phyloP scores from a whole-genome alignment of 2,329 filamentous ascomycete species.

The Botrytis byssoidea region DNA sequence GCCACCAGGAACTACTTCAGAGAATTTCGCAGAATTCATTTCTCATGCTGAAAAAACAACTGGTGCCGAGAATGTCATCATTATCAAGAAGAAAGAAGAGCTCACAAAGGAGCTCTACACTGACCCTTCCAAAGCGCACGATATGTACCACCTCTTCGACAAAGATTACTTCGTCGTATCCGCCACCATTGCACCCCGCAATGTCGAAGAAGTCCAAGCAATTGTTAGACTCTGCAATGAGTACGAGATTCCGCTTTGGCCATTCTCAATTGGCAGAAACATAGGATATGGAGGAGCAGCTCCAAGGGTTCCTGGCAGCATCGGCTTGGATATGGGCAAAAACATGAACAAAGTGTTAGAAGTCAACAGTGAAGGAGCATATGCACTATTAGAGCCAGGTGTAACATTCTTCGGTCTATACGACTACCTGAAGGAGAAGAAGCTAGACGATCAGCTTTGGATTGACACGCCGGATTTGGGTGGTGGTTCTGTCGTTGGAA shows the following conservation, averaged over 20 bases:
- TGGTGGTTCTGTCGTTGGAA: conserved; percentile 48
- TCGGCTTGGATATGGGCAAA: conserved; percentile 51
- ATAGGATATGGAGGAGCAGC: conserved; percentile 51
- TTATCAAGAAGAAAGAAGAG: conserved; percentile 20
- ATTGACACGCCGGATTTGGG: conserved; percentile 43
- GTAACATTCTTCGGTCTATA: conserved; percentile 53
- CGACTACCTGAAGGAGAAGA: conserved; percentile 48
- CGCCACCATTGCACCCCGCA: conserved; percentile 26
- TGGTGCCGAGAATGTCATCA: conserved; percentile 18
- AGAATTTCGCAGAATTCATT: conserved; percentile 22
- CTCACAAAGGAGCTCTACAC: conserved; percentile 23
- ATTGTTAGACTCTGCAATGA: conserved; percentile 47
- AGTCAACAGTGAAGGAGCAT: conserved; percentile 50
- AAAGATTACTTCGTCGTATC: conserved; percentile 43
- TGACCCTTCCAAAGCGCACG: conserved; percentile 35
- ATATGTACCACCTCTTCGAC: conserved; percentile 43
- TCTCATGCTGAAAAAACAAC: conserved; percentile 6
- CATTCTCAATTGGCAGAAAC: conserved; percentile 47
- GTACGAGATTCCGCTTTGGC: conserved; percentile 47
- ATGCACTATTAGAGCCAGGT: conserved; percentile 54
- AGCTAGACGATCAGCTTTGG: conserved; percentile 44
- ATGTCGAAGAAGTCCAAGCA: conserved; percentile 47
- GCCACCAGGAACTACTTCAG: conserved; percentile 21
- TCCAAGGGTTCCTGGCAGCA: conserved; percentile 50
- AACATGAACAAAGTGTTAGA: conserved; percentile 54